phyloP scores from a whole-genome alignment of 2,329 filamentous ascomycete genomes.

The Diaporthe capsici region DNA sequence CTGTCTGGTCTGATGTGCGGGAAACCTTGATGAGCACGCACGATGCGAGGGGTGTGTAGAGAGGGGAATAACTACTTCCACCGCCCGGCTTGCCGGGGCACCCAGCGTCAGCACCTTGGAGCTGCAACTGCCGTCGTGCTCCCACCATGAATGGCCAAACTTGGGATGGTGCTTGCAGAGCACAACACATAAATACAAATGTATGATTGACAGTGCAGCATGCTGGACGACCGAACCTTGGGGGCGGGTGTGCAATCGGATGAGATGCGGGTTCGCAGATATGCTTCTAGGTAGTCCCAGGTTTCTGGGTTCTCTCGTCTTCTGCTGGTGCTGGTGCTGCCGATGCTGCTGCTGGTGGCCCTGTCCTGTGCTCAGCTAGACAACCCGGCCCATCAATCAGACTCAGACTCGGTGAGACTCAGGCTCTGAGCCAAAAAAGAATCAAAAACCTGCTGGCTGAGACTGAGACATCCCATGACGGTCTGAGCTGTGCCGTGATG shows the following conservation, averaged over 20 bases:
- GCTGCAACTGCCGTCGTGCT: conserved; percentile 37
- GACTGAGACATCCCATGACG: conserved; percentile 24
- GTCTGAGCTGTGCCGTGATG: background rate
- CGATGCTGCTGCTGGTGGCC: background rate
- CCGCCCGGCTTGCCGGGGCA: background rate
- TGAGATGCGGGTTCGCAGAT: conserved; percentile 22
- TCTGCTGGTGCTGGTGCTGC: background rate
- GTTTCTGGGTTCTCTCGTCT: conserved; percentile 9
- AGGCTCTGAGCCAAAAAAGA: conserved; percentile 5
- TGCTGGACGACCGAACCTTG: conserved; percentile 28
- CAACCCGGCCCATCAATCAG: conserved; percentile 27
- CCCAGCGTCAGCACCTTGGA: background rate
- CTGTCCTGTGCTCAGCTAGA: background rate
- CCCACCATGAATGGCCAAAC: conserved; percentile 13
- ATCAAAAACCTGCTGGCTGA: conserved; percentile 15
- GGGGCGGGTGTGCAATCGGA: conserved; percentile 1
- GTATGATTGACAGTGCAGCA: conserved; percentile 36
- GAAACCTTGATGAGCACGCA: conserved; percentile 9
- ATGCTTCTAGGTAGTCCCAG: conserved; percentile 22
- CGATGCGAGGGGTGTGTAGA: background rate
- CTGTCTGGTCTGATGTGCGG: conserved; percentile 26
- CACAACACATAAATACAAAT: background rate
- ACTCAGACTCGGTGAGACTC: conserved; percentile 8
- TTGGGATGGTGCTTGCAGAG: conserved; percentile 19
- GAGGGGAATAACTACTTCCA: conserved; percentile 26